Percentiles rank a stretch among this genome's conserved stretches.
Evolutionary conservation across 306 rosid species (phyloP).

Genomic region (Corylus americana): DNA sequence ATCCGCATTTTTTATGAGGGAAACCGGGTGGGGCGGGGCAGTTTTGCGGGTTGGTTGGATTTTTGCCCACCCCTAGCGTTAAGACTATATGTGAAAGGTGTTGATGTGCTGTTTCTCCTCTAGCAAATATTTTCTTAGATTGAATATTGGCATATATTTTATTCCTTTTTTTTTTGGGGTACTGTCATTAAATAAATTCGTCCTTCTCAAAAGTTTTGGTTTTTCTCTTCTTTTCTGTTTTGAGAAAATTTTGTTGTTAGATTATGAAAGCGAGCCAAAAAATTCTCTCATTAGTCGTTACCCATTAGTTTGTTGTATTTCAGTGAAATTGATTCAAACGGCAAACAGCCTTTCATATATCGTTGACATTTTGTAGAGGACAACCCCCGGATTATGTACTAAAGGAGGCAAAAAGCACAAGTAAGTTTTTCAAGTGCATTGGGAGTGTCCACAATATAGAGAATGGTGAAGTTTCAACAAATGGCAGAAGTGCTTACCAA

Average conservation of each 20-base stretch:
- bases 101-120: background rate
- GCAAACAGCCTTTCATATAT: constrained; percentile 21
- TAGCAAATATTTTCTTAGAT: background rate
- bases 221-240: background rate
- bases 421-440: constrained; percentile 83
- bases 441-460: constrained; percentile 71
- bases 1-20: too few species aligned
- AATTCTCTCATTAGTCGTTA: constrained; percentile 1
- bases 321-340: constrained; percentile 26
- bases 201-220: background rate
- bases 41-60: too few species aligned
- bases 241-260: background rate
- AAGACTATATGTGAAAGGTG: background rate
- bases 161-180: background rate
- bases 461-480: constrained; percentile 51
- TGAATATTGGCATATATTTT: background rate
- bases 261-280: background rate
- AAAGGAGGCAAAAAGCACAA: constrained; percentile 92
- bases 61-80: too few species aligned
- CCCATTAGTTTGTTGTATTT: constrained; percentile 7
- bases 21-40: too few species aligned
- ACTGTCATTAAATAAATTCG: background rate
- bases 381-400: constrained; percentile 96
- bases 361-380: constrained; percentile 58
- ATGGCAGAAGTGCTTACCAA: constrained; percentile 66